phyloP scores from a whole-genome alignment of 2,329 filamentous ascomycete species.

The Grosmannia huntii region DNA sequence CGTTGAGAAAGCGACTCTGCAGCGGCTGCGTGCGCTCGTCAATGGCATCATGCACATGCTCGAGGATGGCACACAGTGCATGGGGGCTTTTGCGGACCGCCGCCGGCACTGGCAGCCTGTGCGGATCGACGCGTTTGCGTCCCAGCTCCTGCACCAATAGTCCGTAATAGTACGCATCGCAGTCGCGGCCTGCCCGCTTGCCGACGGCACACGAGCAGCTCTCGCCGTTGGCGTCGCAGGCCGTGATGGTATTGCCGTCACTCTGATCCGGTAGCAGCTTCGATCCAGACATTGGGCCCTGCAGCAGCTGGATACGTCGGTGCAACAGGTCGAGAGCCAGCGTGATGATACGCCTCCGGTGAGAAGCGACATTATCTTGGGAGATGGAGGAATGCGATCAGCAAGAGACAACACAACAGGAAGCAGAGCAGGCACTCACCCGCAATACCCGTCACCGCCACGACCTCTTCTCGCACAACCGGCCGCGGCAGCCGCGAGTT shows the following conservation, averaged over 20 bases:
- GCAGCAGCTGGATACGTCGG: neutral
- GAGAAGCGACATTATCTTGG: neutral
- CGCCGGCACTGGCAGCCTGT: neutral
- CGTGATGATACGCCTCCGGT: neutral
- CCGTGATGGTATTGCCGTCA: neutral
- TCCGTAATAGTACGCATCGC: conserved; percentile 5
- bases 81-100: conserved; percentile 2
- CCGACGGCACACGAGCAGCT: neutral
- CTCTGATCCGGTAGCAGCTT: neutral
- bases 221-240: neutral
- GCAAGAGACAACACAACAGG: neutral
- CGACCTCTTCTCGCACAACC: conserved; percentile 1
- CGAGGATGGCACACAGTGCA: neutral
- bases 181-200: neutral
- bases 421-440: neutral
- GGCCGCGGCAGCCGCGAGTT: neutral
- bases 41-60: conserved; percentile 3
- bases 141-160: conserved; percentile 6
- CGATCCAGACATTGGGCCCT: conserved; percentile 1
- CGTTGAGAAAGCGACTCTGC: neutral
- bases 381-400: too few species aligned
- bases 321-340: neutral
- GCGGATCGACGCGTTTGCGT: neutral
- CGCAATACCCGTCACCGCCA: neutral
- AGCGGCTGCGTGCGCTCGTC: neutral